A percentile compares a stretch with the other conserved stretches of the same genome.
Conservation (phyloP, 179 eudicot genomes). For the Beta lomatogona region DNA sequence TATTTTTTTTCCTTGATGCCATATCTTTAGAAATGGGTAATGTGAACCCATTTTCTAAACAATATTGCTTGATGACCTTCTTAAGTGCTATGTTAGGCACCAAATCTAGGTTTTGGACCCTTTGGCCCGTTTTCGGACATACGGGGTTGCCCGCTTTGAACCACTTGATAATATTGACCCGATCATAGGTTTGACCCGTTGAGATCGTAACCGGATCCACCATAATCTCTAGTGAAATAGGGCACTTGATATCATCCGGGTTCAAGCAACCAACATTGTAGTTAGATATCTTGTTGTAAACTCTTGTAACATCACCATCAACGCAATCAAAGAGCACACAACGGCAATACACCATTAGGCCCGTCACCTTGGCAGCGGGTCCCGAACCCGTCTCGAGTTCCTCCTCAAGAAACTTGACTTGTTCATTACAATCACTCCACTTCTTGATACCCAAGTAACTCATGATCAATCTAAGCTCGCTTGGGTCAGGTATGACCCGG, state of each 20-base stretch:
- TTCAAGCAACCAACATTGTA: constrained; percentile 38
- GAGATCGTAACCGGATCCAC: constrained; percentile 71
- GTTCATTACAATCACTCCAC: constrained; percentile 64
- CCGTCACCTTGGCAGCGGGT: constrained; percentile 40
- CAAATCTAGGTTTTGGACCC: constrained; percentile 42
- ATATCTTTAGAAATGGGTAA: constrained; percentile 20
- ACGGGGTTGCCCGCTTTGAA: constrained; percentile 58
- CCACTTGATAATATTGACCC: constrained; percentile 78
- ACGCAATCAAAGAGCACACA: constrained; percentile 49
- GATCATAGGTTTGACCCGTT: constrained; percentile 87
- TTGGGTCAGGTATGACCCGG: constrained; percentile 51
- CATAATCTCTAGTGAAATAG: constrained; percentile 88
- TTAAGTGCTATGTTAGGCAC: constrained; percentile 70
- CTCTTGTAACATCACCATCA: constrained; percentile 17
- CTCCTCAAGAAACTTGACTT: constrained; percentile 56
- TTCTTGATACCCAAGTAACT: constrained; percentile 52
- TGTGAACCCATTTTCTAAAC: constrained; percentile 45
- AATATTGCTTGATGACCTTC: constrained; percentile 48
- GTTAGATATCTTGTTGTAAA: background rate
- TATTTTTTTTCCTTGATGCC: background rate
- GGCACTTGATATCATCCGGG: constrained; percentile 76
- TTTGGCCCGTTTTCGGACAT: constrained; percentile 84
- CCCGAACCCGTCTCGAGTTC: constrained; percentile 42
- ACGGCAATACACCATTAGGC: constrained; percentile 60
- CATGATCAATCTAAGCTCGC: constrained; percentile 50